These are phyloP conservation scores for Phylloboletellus chloephorus DNA, from an alignment of 1,284 basidiomycete genomes.

Conservation along the genomic window DNA sequence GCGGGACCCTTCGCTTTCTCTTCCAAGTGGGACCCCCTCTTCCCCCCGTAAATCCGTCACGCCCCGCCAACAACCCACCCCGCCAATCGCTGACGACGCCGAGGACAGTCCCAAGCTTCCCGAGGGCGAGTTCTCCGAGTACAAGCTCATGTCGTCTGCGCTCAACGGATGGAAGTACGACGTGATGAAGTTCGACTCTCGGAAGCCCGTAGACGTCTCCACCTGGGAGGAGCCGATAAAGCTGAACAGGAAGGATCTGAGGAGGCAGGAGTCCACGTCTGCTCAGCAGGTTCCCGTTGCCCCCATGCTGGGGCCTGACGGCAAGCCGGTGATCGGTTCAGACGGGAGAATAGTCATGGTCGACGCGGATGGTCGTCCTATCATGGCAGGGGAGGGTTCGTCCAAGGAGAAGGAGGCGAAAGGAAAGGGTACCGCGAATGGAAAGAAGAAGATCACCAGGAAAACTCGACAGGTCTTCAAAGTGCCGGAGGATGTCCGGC, in stretches of 20 bases:
- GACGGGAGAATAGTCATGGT: constrained; percentile 78
- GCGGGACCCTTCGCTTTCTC: constrained; percentile 19
- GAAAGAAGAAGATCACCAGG: constrained; percentile 75
- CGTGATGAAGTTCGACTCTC: constrained; percentile 77
- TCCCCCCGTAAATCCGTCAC: constrained; percentile 29
- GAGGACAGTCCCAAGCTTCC: constrained; percentile 51
- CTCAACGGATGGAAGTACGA: constrained; percentile 82
- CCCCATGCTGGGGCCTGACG: constrained; percentile 70
- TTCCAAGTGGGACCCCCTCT: constrained; percentile 12
- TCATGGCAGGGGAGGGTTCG: constrained; percentile 38
- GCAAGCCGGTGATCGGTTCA: constrained; percentile 68
- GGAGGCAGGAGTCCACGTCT: constrained; percentile 42
- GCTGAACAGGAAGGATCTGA: constrained; percentile 77
- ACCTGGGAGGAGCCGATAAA: constrained; percentile 69
- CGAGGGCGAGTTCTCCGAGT: constrained; percentile 62
- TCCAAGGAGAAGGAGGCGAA: constrained; percentile 43
- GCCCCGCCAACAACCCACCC: constrained; percentile 29
- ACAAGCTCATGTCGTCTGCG: constrained; percentile 66
- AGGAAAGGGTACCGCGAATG: constrained; percentile 39
- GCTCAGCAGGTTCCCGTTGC: constrained; percentile 48
- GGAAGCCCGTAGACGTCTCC: constrained; percentile 60
- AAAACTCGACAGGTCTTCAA: constrained; percentile 82
- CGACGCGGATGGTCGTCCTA: constrained; percentile 67
- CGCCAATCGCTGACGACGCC: constrained; percentile 35
- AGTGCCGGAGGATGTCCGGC: constrained; percentile 59